Base-by-base conservation (phyloP, 129 eudicot genomes). In the Gnaphalium uliginosum region DNA sequence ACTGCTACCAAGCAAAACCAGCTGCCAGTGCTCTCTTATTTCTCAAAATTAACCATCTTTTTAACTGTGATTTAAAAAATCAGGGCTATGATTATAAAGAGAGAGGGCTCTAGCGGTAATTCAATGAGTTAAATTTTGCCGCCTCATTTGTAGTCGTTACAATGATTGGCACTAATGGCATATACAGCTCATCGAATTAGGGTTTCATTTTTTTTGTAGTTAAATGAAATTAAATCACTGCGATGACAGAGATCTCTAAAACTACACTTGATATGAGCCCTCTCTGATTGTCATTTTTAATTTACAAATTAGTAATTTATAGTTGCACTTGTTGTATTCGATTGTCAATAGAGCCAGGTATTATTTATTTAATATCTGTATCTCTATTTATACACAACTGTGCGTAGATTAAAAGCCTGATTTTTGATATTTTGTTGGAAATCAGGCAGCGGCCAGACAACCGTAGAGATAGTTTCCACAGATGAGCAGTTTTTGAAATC, bases 231-330 rank as follows among this genome's bases (percentile, higher is more conserved):
- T n/a, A 6, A 46, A 11, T 14, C 53, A 46, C 53, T 14, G 68
- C 78, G 74, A 79, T 79, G 83, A 79, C 82, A 79, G 82, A 79
- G 82, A 79, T 79, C 82, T 79, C 82, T 30, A 71, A 79, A 79
- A 24, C 82, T 79, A 79, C 82, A 79, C 78, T 79, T 79, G 82
- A 72, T 79, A 79, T 79, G 83, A 79, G 83, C 83, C 77, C 26
- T 56, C 33, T 69, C 33, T 74, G n/a, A 17, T 59, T 4, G 14
- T 8, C 1, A 5, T 23, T 25, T 48, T 30, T 2, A 41, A 41
- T 59, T 23, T 59, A 43, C 3, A 19, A n/a, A 11, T 0, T 48
- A 1, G 0, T 6, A 4, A 15, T 1, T 18, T n/a, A 17, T 13
- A 6, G 25, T 64, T 37, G 83, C 78, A 71, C 63, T 25, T 33